Percentiles rank a stretch among this genome's conserved stretches.
Conservation (phyloP, 1,284 basidiomycete genomes). For the Ustilago crameri region DNA sequence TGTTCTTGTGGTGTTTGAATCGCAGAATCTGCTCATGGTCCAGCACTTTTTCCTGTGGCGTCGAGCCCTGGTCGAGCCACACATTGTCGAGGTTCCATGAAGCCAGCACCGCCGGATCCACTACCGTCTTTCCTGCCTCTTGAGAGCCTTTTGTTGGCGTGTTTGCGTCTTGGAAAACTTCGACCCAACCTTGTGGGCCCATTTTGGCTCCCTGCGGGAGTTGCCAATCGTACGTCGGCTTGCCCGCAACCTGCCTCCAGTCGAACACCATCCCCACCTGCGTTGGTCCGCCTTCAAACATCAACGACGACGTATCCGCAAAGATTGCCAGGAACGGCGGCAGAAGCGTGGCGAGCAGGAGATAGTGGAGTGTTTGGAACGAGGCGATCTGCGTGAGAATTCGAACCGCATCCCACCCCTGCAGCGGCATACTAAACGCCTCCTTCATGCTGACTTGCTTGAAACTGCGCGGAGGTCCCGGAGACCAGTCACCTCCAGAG, state of each 20-base stretch:
- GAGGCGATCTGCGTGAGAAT: constrained; percentile 79
- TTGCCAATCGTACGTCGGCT: constrained; percentile 31
- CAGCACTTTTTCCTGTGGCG: constrained; percentile 6
- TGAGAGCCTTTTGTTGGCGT: too few relatives aligned
- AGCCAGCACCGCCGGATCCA: constrained; percentile 18
- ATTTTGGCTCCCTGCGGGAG: neutral
- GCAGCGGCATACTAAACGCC: constrained; percentile 38
- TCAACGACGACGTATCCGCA: constrained; percentile 78
- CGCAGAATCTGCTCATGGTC: constrained; percentile 29
- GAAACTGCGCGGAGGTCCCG: too few relatives aligned
- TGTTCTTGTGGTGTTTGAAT: constrained; percentile 23
- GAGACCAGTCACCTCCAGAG: too few relatives aligned
- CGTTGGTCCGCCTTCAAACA: constrained; percentile 84
- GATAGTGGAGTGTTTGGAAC: constrained; percentile 90
- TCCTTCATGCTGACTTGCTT: constrained; percentile 34
- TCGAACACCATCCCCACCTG: constrained; percentile 95
- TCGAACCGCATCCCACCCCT: constrained; percentile 42
- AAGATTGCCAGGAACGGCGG: constrained; percentile 82
- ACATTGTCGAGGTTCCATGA: constrained; percentile 40
- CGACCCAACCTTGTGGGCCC: neutral
- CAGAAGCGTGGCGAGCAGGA: constrained; percentile 83
- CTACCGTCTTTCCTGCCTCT: neutral
- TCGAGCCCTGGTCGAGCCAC: constrained; percentile 68
- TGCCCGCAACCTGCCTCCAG: constrained; percentile 87
- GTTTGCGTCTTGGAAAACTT: too few relatives aligned